Evolutionary conservation across 73 alveolate genomes (phyloP), one percentile per base, ranked within the genome.

Genomic region (Loxodes magnus): DNA sequence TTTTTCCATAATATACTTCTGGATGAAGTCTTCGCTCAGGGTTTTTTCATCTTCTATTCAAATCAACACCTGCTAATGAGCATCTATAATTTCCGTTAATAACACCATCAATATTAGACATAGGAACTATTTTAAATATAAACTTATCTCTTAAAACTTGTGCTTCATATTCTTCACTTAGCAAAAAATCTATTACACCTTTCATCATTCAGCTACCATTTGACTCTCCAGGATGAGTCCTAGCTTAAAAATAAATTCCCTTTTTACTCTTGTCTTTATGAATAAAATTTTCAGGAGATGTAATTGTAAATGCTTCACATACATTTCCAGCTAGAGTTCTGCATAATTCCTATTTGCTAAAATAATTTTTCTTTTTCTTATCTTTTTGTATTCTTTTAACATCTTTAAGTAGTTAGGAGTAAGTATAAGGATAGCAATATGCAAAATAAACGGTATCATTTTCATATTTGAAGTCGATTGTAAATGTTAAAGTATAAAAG

Each of bases 31-130:
- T 85, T 55, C 87, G 84, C 51, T 71, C 56, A 1, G 99, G 99
- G 59, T 90, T 96, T 17, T 78, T 82, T 98, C 99, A 96, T 25
- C 93, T 61, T 27, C 99, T 68, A 63, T 96, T 96, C 62, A 96
- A 67, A 51, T 96, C 99, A 38, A 93, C 97, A 16, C 99, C 99
- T 4, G 27, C 59, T 10, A 46, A 3, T 72, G 41, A 58, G 35
- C 96, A 88, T 44, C 99, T 35, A 23, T 97, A 90, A 70, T 85
- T 91, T 16, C 99, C 99, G 29, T 88, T 94, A 12, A 96, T 82
- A 4, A 96, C 99, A 2, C 99, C 99, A 58, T 96, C 99, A 0
- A 97, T 97, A 59, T 96, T 96, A 66, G 93, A 78, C 99, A 96
- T 93, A 0, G 99, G 99, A 3, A 96, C 95, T 20, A 96, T 86